Conservation (phyloP, 805 yeast species). For the Metschnikowia chrysomelidarum region DNA sequence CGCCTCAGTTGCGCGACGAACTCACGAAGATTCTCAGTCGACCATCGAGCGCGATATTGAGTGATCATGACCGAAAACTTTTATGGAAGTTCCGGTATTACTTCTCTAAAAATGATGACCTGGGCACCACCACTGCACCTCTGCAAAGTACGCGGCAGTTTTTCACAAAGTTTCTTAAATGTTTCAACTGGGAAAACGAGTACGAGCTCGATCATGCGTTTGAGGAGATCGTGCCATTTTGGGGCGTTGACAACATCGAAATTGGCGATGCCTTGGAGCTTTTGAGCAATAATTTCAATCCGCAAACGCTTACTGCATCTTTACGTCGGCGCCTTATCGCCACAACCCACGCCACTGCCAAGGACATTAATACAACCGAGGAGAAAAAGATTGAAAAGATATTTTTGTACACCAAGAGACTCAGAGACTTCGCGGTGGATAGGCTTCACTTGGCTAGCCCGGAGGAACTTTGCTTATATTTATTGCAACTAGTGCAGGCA, state of each 20-base stretch:
- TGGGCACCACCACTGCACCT: constrained; percentile 26
- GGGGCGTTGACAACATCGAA: constrained; percentile 65
- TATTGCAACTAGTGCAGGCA: constrained; percentile 90
- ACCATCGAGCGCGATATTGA: constrained; percentile 80
- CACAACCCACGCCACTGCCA: constrained; percentile 15
- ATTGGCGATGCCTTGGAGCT: constrained; percentile 85
- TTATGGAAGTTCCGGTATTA: constrained; percentile 91
- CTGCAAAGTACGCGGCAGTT: constrained; percentile 50
- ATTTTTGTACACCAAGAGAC: constrained; percentile 48
- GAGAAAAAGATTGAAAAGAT: constrained; percentile 33
- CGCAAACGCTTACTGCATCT: constrained; percentile 27
- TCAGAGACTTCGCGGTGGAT: constrained; percentile 86
- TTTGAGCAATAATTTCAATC: constrained; percentile 73
- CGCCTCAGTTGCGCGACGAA: constrained; percentile 76
- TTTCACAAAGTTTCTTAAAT: constrained; percentile 78
- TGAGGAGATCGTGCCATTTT: constrained; percentile 61
- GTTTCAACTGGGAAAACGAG: constrained; percentile 86
- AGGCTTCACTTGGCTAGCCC: constrained; percentile 75
- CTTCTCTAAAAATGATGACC: constrained; percentile 34
- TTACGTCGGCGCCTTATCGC: constrained; percentile 16
- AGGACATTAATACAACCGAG: constrained; percentile 20
- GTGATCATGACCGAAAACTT: constrained; percentile 79
- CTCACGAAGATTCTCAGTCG: constrained; percentile 64
- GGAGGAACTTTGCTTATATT: constrained; percentile 73
- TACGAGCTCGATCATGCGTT: constrained; percentile 77